Evolutionary conservation across 768 basidiomycete species (phyloP), one percentile per base, ranked within the genome.

Genomic region (Lactifluus echinatus): DNA sequence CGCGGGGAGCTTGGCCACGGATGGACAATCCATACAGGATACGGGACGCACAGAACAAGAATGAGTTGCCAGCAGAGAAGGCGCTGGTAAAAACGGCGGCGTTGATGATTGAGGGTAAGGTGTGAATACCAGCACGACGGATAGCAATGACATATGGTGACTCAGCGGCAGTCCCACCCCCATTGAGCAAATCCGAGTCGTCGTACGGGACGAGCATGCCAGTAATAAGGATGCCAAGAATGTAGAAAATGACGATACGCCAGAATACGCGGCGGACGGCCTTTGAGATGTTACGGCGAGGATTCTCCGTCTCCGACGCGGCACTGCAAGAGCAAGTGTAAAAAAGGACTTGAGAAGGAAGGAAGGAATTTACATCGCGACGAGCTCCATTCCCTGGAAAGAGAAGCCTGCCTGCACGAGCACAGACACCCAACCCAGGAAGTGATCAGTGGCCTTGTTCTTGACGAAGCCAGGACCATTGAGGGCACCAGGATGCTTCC

Each of bases 111-210:
- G 80, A 79, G 6, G 82, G 81, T 31, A 87, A 73, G 10, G 53
- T 81, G 72, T 79, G 82, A 66, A 90, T 79, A 11, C 89, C 86
- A 0, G 87, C 84, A 39, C 78, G 76, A 44, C 72, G 77, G 62
- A 93, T 83, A 19, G 89, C 90, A 61, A 93, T 85, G 53, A 93
- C 90, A 70, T 89, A 94, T 2, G 91, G 91, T 3, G 88, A 90
- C 51, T 83, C 68, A 0, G 84, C 81, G n/a, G 89, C 89, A 44
- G 79, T 87, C 49, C 81, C 80, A 26, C 74, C 66, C 70, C 60
- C 55, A 54, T 71, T 66, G 40, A 85, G 74, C 40, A 89, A 72
- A 11, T 69, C 66, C 0, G 69, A 66, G 66, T 91, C 82, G 64
- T 83, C 73, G 62, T 77, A 87, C 1, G 87, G 80, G 43, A 93